Evolutionary conservation across 148 eudicot genomes (phyloP).

Genomic region (Amaranthus hypochondriacus): DNA sequence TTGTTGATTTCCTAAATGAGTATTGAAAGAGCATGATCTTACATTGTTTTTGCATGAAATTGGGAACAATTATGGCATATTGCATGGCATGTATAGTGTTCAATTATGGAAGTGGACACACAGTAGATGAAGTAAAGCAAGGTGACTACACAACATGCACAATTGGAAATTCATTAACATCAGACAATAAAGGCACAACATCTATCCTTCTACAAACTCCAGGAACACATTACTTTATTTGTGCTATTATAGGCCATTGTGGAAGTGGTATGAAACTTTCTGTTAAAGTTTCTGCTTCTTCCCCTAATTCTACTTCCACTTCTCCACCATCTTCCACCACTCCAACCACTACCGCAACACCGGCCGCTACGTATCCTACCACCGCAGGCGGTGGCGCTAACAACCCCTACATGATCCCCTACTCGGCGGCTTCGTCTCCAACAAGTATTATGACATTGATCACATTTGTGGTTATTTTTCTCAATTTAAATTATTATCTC

Average conservation of each 20-base stretch:
- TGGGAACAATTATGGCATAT: background rate
- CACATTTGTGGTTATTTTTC: slow-evolving; percentile 11
- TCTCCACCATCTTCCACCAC: slow-evolving; percentile 13
- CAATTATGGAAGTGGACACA: slow-evolving; percentile 66
- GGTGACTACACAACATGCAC: slow-evolving; percentile 64
- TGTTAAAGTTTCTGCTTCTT: slow-evolving; percentile 40
- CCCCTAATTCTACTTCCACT: slow-evolving; percentile 24
- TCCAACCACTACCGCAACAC: background rate
- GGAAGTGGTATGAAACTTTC: slow-evolving; percentile 72
- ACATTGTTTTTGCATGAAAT: background rate
- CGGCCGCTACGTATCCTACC: slow-evolving; percentile 3
- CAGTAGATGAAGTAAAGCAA: slow-evolving; percentile 65
- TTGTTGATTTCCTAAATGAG: background rate
- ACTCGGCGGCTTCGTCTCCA: slow-evolving; percentile 28
- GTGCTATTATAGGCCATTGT: slow-evolving; percentile 69
- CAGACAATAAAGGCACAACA: slow-evolving; percentile 66
- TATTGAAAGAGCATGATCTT: background rate
- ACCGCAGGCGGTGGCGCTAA: slow-evolving; percentile 13
- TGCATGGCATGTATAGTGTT: slow-evolving; percentile 43
- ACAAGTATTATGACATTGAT: slow-evolving; percentile 3
- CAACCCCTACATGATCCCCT: slow-evolving; percentile 23
- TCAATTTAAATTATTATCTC: slow-evolving; percentile 3
- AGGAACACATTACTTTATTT: slow-evolving; percentile 70
- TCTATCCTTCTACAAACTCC: slow-evolving; percentile 58
- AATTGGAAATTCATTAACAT: slow-evolving; percentile 46